Percentiles rank a stretch among this genome's conserved stretches.
Evolutionary conservation across 1,139 yeast species (phyloP).

Genomic region (Candida dubliniensis): DNA sequence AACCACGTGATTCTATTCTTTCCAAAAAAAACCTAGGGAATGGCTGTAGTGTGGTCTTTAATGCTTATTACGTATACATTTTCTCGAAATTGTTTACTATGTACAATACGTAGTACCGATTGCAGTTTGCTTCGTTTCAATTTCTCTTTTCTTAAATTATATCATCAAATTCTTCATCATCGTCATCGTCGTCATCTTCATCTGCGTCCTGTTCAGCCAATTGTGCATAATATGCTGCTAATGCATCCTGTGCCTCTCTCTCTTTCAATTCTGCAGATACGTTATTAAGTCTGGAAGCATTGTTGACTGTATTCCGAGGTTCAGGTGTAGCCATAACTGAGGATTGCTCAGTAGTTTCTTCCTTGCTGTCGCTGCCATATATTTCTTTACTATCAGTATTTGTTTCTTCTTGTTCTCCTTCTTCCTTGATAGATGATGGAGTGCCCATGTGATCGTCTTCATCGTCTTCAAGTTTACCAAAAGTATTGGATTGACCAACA

Average conservation of each 20-base stretch:
- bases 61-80: too few species aligned
- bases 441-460: conserved; percentile 3
- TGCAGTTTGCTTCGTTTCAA: neutral
- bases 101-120: neutral
- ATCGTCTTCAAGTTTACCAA: conserved; percentile 44
- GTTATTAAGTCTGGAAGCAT: neutral
- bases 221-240: conserved; percentile 77
- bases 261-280: conserved; percentile 40
- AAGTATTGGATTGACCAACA: conserved; percentile 53
- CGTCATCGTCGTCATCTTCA: conserved; percentile 64
- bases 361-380: conserved; percentile 2
- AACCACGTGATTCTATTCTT: too few species aligned
- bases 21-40: too few species aligned
- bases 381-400: conserved; percentile 1
- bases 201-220: conserved; percentile 63
- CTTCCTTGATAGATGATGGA: conserved; percentile 6
- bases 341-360: conserved; percentile 4
- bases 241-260: conserved; percentile 70
- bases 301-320: neutral
- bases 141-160: conserved; percentile 6
- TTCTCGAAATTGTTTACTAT: too few species aligned
- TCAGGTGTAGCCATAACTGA: conserved; percentile 8
- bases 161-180: conserved; percentile 47
- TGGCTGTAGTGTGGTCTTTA: too few species aligned
- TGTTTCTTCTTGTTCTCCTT: conserved; percentile 3